phyloP scores from a whole-genome alignment of 495 filamentous ascomycete genomes.

The Tuber umbilicatum region DNA sequence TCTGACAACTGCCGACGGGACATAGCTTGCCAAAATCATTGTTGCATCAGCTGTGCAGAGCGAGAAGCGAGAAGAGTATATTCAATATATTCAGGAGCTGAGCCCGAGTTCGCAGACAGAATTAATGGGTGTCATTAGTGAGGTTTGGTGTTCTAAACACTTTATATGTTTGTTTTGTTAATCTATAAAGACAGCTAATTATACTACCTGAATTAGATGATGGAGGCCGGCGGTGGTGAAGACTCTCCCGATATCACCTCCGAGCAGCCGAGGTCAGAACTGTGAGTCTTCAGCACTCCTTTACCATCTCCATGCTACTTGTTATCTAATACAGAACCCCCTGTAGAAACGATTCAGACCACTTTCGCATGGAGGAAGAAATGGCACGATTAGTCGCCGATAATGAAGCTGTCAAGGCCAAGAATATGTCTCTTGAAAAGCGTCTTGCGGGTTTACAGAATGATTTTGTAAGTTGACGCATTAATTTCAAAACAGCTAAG shows the following conservation, averaged over 20 bases:
- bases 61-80: slow-evolving; percentile 40
- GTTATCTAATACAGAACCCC: neutral
- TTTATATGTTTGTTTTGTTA: neutral
- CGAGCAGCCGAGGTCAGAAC: neutral
- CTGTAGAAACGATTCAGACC: slow-evolving; percentile 35
- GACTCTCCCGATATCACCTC: neutral
- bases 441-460: slow-evolving; percentile 27
- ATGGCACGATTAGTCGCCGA: slow-evolving; percentile 40
- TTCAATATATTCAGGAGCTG: slow-evolving; percentile 38
- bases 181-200: neutral
- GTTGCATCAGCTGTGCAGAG: slow-evolving; percentile 41
- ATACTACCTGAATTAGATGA: slow-evolving; percentile 27
- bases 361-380: slow-evolving; percentile 42
- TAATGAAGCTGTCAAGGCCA: slow-evolving; percentile 37
- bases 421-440: slow-evolving; percentile 32
- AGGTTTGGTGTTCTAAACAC: slow-evolving; percentile 15
- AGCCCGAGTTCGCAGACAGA: slow-evolving; percentile 39
- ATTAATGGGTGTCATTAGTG: slow-evolving; percentile 39
- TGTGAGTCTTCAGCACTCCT: neutral
- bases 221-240: slow-evolving; percentile 21
- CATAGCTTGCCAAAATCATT: slow-evolving; percentile 40
- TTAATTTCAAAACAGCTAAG: neutral
- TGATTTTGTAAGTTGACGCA: slow-evolving; percentile 25
- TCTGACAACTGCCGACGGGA: neutral
- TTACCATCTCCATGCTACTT: neutral